Conservation (phyloP, 148 eudicot species). For the Rhododendron mucronatum region DNA sequence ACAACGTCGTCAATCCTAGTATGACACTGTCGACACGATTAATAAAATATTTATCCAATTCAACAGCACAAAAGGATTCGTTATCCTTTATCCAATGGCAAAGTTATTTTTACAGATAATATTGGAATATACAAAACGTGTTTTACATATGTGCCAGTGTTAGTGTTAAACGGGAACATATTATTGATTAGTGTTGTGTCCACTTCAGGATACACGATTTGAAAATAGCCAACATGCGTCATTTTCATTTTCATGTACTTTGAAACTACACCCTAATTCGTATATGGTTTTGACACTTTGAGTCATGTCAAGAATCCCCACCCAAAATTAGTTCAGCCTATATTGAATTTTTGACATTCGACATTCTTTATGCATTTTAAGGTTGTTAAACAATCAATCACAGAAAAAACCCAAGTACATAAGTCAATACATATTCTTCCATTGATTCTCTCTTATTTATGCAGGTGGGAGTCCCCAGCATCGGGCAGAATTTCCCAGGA, state of each 20-base stretch:
- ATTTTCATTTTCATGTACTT: background rate
- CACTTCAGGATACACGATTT: background rate
- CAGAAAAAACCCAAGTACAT: background rate
- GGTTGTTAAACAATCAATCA: background rate
- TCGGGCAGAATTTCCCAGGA: constrained; percentile 9
- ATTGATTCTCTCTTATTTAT: background rate
- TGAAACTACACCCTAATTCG: background rate
- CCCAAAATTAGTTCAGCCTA: background rate
- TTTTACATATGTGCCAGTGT: background rate
- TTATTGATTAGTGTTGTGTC: background rate
- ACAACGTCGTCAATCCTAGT: background rate
- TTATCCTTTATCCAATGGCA: background rate
- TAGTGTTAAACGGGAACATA: background rate
- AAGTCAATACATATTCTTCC: background rate
- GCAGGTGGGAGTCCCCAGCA: constrained; percentile 16
- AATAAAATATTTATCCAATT: background rate
- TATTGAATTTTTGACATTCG: background rate
- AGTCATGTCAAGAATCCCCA: background rate
- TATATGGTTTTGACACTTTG: background rate
- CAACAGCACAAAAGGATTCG: background rate
- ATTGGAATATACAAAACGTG: background rate
- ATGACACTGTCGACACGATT: background rate
- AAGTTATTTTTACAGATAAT: background rate
- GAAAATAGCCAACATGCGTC: background rate
- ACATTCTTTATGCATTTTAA: background rate